phyloP scores from a whole-genome alignment of 768 basidiomycete species.

The Artomyces pyxidatus region DNA sequence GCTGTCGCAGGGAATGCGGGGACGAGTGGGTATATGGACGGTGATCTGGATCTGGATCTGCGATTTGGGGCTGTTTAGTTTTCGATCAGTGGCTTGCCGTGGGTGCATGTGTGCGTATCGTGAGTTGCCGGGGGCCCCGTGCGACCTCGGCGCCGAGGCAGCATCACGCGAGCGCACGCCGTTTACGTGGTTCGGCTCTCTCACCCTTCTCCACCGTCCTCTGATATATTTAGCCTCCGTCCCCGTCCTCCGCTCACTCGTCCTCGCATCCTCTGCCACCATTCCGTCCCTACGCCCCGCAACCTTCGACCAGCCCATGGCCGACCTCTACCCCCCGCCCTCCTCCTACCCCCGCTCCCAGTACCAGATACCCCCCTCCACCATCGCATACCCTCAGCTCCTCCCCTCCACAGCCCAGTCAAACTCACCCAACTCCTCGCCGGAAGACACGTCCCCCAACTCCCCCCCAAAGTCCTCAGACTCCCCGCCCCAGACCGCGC shows the following conservation, averaged over 20 bases:
- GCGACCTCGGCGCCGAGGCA: slow-evolving; percentile 36
- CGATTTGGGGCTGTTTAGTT: slow-evolving; percentile 16
- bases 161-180: slow-evolving; percentile 14
- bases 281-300: slow-evolving; percentile 33
- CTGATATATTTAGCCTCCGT: slow-evolving; percentile 23
- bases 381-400: slow-evolving; percentile 12
- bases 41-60: slow-evolving; percentile 17
- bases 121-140: slow-evolving; percentile 22
- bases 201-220: slow-evolving; percentile 32
- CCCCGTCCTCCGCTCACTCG: slow-evolving; percentile 22
- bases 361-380: slow-evolving; percentile 6
- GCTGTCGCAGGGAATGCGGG: background rate
- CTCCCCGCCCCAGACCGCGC: slow-evolving; percentile 2
- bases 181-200: slow-evolving; percentile 14
- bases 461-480: slow-evolving; percentile 16
- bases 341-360: slow-evolving; percentile 10
- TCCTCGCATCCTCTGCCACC: slow-evolving; percentile 23
- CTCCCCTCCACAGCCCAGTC: slow-evolving; percentile 1
- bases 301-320: slow-evolving; percentile 27
- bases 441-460: slow-evolving; percentile 11
- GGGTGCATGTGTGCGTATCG: slow-evolving; percentile 21
- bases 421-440: slow-evolving; percentile 13
- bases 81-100: slow-evolving; percentile 20
- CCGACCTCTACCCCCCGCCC: slow-evolving; percentile 17
- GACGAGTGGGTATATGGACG: slow-evolving; percentile 9